phyloP scores from a whole-genome alignment of 345 rosid species.

The Passiflora organensis region DNA sequence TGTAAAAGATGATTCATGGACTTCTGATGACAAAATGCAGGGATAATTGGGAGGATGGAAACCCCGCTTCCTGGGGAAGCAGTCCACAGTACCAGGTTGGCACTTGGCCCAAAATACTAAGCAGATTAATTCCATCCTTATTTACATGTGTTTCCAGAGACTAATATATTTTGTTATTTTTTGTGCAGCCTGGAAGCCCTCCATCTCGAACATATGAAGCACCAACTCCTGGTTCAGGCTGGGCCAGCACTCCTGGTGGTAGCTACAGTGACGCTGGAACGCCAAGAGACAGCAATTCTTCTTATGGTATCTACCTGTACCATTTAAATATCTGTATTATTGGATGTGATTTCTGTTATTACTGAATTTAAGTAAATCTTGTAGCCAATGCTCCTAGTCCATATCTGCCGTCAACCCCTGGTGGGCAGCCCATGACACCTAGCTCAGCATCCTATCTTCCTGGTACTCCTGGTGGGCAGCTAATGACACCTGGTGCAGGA shows the following conservation, averaged over 20 bases:
- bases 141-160: no score
- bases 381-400: constrained; percentile 94
- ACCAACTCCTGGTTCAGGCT: constrained; percentile 92
- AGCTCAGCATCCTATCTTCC: constrained; percentile 73
- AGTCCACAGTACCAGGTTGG: constrained; percentile 86
- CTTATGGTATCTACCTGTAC: constrained; percentile 48
- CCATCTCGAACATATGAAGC: constrained; percentile 86
- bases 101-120: background rate
- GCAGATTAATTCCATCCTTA: background rate
- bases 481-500: constrained; percentile 92
- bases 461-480: constrained; percentile 97
- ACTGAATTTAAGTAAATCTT: constrained; percentile 18
- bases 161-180: no score
- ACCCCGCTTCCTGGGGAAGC: constrained; percentile 86
- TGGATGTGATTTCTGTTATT: background rate
- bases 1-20: background rate
- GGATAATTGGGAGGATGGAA: constrained; percentile 96
- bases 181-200: constrained; percentile 86
- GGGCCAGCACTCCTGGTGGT: constrained; percentile 90
- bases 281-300: constrained; percentile 72
- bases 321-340: background rate
- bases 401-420: constrained; percentile 87
- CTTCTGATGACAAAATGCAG: constrained; percentile 28
- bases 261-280: constrained; percentile 89
- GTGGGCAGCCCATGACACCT: constrained; percentile 92